Percentiles rank a stretch among this genome's conserved stretches.
phyloP scores from a whole-genome alignment of 148 eudicot species.

The Rhododendron mucronatum region DNA sequence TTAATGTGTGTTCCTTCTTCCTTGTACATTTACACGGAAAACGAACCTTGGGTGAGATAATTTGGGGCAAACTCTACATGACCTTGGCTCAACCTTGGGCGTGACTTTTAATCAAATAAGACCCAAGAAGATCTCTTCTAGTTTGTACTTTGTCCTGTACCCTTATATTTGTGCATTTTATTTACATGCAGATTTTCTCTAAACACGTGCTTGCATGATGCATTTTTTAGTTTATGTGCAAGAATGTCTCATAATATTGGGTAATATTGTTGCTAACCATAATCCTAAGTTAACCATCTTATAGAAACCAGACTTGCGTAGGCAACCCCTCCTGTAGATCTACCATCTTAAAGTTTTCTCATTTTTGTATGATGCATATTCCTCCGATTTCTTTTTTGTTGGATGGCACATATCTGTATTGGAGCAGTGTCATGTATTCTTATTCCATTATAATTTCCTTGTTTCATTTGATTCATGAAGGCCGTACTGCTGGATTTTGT shows the following conservation, averaged over 20 bases:
- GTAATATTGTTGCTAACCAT: not conserved
- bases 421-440: not conserved
- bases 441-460: not conserved
- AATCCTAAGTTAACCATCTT: not conserved
- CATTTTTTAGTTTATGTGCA: not conserved
- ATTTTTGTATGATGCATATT: not conserved
- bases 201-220: not conserved
- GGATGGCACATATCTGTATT: not conserved
- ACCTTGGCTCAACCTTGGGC: not conserved
- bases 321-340: not conserved
- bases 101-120: not conserved
- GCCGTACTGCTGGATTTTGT: constrained; percentile 84
- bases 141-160: not conserved
- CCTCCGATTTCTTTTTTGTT: not conserved
- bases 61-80: not conserved
- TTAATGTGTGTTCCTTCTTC: not conserved
- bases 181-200: not conserved
- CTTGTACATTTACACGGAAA: not conserved
- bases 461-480: constrained; percentile 36
- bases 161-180: not conserved
- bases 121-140: not conserved
- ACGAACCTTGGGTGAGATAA: not conserved
- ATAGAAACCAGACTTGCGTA: not conserved
- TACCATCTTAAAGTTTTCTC: not conserved
- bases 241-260: not conserved